Conservation (phyloP, 2,329 filamentous ascomycete genomes). For the Fusarium hostae region DNA sequence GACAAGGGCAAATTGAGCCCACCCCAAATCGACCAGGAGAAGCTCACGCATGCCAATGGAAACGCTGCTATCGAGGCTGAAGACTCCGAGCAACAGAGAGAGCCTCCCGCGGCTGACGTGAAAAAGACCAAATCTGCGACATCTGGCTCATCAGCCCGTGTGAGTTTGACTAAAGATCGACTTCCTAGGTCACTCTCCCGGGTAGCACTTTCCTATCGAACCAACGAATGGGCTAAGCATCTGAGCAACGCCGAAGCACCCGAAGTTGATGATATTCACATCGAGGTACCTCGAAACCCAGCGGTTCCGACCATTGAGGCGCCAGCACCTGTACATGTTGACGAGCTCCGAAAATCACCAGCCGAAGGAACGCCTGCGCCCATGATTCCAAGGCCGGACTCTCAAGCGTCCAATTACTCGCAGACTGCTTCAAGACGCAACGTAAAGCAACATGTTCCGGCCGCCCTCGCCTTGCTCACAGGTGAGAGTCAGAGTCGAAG, state of each 20-base stretch:
- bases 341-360: conserved; percentile 73
- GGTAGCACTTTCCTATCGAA: conserved; percentile 84
- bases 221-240: conserved; percentile 97
- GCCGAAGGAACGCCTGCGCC: conserved; percentile 57
- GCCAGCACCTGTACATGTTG: conserved; percentile 70
- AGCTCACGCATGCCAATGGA: conserved; percentile 14
- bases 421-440: conserved; percentile 24
- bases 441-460: conserved; percentile 40
- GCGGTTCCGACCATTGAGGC: conserved; percentile 54
- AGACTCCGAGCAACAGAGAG: conserved; percentile 5
- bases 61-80: conserved; percentile 11
- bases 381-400: conserved; percentile 45
- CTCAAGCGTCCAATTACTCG: conserved; percentile 43
- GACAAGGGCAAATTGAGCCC: conserved; percentile 32
- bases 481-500: conserved; percentile 39
- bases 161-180: conserved; percentile 66
- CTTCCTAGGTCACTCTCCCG: conserved; percentile 79
- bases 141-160: conserved; percentile 56
- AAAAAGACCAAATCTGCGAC: conserved; percentile 54
- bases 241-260: conserved; percentile 80
- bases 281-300: conserved; percentile 50
- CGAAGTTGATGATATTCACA: conserved; percentile 68
- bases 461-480: conserved; percentile 41
- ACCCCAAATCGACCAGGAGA: conserved; percentile 9
- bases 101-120: conserved; percentile 36